Evolutionary conservation across 1,139 yeast genomes (phyloP).

Genomic region (Tardiomyces depauwii): DNA sequence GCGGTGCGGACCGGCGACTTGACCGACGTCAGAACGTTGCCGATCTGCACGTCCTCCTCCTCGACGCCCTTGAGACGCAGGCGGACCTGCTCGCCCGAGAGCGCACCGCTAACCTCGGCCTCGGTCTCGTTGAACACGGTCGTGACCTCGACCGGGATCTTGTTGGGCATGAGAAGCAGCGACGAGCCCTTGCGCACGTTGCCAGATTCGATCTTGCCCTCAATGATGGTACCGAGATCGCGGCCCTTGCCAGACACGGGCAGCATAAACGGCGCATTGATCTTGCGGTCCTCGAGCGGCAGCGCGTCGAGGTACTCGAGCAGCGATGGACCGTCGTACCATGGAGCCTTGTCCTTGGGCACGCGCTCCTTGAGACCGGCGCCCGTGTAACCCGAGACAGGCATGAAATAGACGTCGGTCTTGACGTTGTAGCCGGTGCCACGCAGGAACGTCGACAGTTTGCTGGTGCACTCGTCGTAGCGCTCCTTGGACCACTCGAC

Average conservation of each 20-base stretch:
- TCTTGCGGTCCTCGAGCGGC: slow-evolving; percentile 73
- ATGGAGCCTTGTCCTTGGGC: slow-evolving; percentile 58
- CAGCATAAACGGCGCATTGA: slow-evolving; percentile 93
- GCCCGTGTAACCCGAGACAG: slow-evolving; percentile 96
- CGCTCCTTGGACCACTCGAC: slow-evolving; percentile 94
- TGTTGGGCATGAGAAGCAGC: slow-evolving; percentile 88
- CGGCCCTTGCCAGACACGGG: slow-evolving; percentile 93
- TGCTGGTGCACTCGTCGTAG: slow-evolving; percentile 87
- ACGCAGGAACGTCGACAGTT: slow-evolving; percentile 65
- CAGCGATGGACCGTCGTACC: slow-evolving; percentile 91
- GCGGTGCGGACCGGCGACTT: slow-evolving; percentile 87
- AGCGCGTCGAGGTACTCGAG: slow-evolving; percentile 80
- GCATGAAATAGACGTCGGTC: slow-evolving; percentile 85
- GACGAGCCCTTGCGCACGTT: slow-evolving; percentile 70
- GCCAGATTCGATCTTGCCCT: slow-evolving; percentile 97
- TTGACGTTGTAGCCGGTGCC: slow-evolving; percentile 80
- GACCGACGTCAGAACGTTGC: slow-evolving; percentile 81
- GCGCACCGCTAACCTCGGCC: slow-evolving; percentile 82
- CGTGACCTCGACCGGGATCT: slow-evolving; percentile 66
- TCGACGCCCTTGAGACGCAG: slow-evolving; percentile 89
- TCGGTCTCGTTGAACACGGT: slow-evolving; percentile 91
- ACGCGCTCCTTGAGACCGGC: slow-evolving; percentile 91
- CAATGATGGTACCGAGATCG: slow-evolving; percentile 93
- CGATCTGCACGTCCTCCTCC: slow-evolving; percentile 89
- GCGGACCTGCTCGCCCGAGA: slow-evolving; percentile 95